A percentile compares a stretch with the other conserved stretches of the same genome.
These are phyloP conservation scores for Penicillium fuscoglaucum DNA, from an alignment of 2,329 filamentous ascomycete species.

Conservation along the genomic window DNA sequence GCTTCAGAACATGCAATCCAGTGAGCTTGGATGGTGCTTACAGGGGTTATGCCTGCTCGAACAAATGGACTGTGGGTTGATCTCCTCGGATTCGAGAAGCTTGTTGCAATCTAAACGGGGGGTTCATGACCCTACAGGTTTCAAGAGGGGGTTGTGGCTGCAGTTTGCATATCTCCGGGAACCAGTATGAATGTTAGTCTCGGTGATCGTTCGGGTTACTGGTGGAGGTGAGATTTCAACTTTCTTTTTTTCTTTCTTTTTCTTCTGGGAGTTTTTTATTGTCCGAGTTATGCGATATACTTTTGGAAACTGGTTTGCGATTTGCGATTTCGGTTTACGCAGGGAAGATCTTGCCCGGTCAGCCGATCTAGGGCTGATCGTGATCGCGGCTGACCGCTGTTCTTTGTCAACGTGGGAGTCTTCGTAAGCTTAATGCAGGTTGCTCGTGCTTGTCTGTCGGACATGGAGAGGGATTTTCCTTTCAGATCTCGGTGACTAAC, in stretches of 20 bases:
- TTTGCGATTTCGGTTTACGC: neutral
- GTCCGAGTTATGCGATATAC: neutral
- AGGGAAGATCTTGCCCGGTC: conserved; percentile 1
- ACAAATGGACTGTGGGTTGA: conserved; percentile 4
- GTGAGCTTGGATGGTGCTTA: neutral
- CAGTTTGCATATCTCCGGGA: conserved; percentile 6
- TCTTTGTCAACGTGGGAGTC: conserved; percentile 6
- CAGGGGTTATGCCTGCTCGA: conserved; percentile 11
- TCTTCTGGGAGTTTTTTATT: neutral
- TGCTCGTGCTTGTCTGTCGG: neutral
- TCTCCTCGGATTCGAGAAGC: conserved; percentile 11
- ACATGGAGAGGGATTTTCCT: neutral
- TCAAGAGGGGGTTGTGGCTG: neutral
- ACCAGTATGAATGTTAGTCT: neutral
- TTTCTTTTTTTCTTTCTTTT: neutral
- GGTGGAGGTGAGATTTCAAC: neutral
- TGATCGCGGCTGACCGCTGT: conserved; percentile 13
- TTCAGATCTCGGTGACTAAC: neutral
- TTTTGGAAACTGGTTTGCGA: neutral
- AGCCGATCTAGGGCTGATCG: conserved; percentile 9
- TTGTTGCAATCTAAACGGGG: conserved; percentile 10
- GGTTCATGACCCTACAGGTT: conserved; percentile 5
- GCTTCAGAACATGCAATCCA: conserved; percentile 1
- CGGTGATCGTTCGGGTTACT: neutral
- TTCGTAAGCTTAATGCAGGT: conserved; percentile 9